These are phyloP conservation scores for Fusarium sororula DNA, from an alignment of 2,329 filamentous ascomycete species.

Conservation along the genomic window DNA sequence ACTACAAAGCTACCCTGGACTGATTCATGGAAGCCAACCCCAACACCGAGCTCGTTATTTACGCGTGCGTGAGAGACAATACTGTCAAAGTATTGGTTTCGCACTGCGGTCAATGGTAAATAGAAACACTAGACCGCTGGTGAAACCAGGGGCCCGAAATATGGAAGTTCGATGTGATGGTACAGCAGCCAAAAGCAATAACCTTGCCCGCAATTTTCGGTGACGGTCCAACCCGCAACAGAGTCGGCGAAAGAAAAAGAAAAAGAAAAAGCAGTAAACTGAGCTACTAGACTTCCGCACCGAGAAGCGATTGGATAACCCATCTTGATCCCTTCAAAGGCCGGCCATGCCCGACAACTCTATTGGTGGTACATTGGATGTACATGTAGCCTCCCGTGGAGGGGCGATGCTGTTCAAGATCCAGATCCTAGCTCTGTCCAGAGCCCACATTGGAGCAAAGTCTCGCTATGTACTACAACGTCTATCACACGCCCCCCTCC, in stretches of 20 bases:
- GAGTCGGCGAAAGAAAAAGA: slow-evolving; percentile 26
- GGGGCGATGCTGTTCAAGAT: slow-evolving; percentile 38
- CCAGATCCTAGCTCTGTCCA: slow-evolving; percentile 35
- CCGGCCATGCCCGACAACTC: slow-evolving; percentile 36
- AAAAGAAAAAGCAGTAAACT: not conserved
- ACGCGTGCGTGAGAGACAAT: not conserved
- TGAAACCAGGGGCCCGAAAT: slow-evolving; percentile 12
- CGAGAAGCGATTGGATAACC: slow-evolving; percentile 8
- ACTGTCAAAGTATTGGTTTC: slow-evolving; percentile 6
- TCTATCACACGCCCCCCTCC: slow-evolving; percentile 14
- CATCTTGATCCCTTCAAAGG: not conserved
- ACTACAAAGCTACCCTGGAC: not conserved
- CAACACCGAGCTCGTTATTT: not conserved
- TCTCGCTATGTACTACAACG: slow-evolving; percentile 7
- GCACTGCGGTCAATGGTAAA: slow-evolving; percentile 20
- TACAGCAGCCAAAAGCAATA: not conserved
- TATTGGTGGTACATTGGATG: slow-evolving; percentile 21
- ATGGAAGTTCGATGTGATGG: not conserved
- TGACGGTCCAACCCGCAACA: not conserved
- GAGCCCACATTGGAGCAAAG: slow-evolving; percentile 19
- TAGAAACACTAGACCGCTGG: slow-evolving; percentile 10
- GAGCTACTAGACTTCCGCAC: not conserved
- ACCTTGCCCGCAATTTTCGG: not conserved
- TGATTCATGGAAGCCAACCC: not conserved
- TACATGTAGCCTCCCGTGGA: slow-evolving; percentile 39